These are phyloP conservation scores for Capsicum rhomboideum DNA, from an alignment of 257 asterid species.

Conservation along the genomic window DNA sequence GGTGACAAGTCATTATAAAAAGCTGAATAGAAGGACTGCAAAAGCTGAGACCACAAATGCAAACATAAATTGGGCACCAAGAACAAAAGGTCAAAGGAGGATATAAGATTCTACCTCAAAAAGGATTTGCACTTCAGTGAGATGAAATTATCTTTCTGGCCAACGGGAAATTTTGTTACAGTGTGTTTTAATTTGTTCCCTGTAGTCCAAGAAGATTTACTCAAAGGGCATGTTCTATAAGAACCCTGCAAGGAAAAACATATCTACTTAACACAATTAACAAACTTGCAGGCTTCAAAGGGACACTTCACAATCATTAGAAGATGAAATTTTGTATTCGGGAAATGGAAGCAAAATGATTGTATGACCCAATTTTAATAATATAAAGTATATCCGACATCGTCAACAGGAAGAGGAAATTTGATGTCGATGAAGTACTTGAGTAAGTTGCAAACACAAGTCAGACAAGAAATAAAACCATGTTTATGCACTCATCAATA, in stretches of 20 bases:
- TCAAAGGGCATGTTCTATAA: slow-evolving; percentile 3
- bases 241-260: slow-evolving; percentile 15
- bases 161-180: background rate
- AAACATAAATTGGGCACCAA: background rate
- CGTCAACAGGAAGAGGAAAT: background rate
- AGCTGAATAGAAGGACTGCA: background rate
- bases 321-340: background rate
- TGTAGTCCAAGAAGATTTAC: slow-evolving; percentile 15
- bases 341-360: background rate
- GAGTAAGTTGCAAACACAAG: background rate
- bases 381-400: background rate
- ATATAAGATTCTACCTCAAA: slow-evolving; percentile 7
- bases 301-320: background rate
- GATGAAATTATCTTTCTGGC: background rate
- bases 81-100: background rate
- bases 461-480: background rate
- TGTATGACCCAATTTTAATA: background rate
- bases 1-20: background rate
- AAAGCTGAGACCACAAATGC: background rate
- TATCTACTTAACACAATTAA: background rate
- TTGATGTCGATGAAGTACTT: background rate
- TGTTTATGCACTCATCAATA: background rate
- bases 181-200: slow-evolving; percentile 8
- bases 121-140: slow-evolving; percentile 21
- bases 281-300: background rate